Percentiles rank a stretch among this genome's conserved stretches.
These are phyloP conservation scores for Theobroma grandiflorum DNA, from an alignment of 441 rosid genomes.

Conservation along the genomic window DNA sequence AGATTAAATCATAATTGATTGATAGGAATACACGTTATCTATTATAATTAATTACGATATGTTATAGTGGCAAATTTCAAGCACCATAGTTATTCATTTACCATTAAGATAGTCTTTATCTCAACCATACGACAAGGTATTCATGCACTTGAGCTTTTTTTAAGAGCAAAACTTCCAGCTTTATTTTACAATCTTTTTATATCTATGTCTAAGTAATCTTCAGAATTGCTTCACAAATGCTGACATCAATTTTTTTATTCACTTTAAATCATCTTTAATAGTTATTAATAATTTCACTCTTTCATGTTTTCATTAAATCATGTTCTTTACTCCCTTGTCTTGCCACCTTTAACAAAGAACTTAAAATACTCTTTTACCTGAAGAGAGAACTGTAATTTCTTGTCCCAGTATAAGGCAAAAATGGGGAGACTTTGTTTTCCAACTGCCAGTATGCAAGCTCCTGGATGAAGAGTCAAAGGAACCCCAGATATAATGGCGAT, in stretches of 20 bases:
- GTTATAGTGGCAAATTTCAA: background rate
- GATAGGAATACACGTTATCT: background rate
- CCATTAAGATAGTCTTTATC: background rate
- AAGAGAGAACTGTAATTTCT: slow-evolving; percentile 81
- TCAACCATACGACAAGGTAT: background rate
- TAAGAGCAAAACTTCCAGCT: background rate
- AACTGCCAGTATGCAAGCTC: slow-evolving; percentile 78
- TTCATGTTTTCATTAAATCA: background rate
- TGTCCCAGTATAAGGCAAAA: slow-evolving; percentile 92
- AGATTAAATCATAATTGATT: background rate
- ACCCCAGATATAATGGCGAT: slow-evolving; percentile 70
- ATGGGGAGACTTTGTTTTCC: slow-evolving; percentile 78
- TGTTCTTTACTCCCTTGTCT: background rate
- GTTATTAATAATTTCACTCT: background rate
- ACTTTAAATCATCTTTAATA: background rate
- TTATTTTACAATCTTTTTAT: background rate
- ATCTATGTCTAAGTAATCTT: background rate
- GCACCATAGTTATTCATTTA: background rate
- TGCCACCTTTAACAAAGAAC: background rate
- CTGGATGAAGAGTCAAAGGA: slow-evolving; percentile 83
- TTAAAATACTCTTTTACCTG: slow-evolving; percentile 56
- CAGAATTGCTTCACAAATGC: background rate
- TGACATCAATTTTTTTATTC: background rate
- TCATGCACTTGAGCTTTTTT: background rate
- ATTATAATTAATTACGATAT: background rate